Conservation (phyloP, 805 yeast species). For the Lipomyces sp. region DNA sequence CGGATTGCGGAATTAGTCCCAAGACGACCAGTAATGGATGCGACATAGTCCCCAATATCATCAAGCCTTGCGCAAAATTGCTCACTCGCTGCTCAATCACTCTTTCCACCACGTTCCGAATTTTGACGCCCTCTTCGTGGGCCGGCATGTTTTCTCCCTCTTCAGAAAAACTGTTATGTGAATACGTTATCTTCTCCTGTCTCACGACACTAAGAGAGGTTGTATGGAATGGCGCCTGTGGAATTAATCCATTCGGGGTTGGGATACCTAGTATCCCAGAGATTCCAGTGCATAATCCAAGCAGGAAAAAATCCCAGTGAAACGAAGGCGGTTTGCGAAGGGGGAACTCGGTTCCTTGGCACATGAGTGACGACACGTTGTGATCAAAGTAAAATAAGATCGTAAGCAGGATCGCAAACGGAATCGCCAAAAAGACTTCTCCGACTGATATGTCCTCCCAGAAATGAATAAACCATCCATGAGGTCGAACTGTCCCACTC, state of each 20-base stretch:
- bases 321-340: slow-evolving; percentile 81
- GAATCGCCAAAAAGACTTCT: slow-evolving; percentile 79
- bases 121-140: neutral
- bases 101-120: slow-evolving; percentile 30
- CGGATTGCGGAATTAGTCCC: slow-evolving; percentile 87
- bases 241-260: slow-evolving; percentile 93
- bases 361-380: slow-evolving; percentile 88
- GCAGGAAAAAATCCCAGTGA: slow-evolving; percentile 83
- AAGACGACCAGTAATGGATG: slow-evolving; percentile 79
- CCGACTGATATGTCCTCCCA: slow-evolving; percentile 67
- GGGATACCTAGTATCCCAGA: slow-evolving; percentile 88
- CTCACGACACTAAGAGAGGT: slow-evolving; percentile 62
- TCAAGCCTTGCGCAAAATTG: slow-evolving; percentile 77
- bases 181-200: slow-evolving; percentile 22
- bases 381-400: slow-evolving; percentile 90
- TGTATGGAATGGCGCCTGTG: slow-evolving; percentile 95
- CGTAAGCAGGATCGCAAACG: slow-evolving; percentile 85
- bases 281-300: slow-evolving; percentile 83
- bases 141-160: slow-evolving; percentile 10
- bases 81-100: slow-evolving; percentile 90
- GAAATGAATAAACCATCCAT: slow-evolving; percentile 76
- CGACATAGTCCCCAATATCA: slow-evolving; percentile 84
- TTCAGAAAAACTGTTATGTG: slow-evolving; percentile 32
- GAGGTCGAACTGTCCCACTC: slow-evolving; percentile 44
- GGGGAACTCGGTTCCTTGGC: slow-evolving; percentile 80